phyloP scores from a whole-genome alignment of 2,329 filamentous ascomycete species.

The Talaromyces marneffei region DNA sequence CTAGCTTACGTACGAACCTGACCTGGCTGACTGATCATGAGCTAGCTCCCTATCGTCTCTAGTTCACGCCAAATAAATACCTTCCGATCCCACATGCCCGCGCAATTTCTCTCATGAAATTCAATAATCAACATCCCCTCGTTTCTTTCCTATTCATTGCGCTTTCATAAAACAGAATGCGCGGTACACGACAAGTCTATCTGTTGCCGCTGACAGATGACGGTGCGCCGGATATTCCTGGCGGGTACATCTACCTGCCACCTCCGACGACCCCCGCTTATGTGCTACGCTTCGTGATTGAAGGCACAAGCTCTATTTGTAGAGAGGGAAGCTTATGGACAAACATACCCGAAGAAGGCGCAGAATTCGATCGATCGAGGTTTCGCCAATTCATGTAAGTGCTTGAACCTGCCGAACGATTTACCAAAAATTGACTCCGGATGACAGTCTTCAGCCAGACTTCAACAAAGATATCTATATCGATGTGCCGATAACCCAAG shows the following conservation, averaged over 20 bases:
- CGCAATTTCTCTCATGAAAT: not conserved
- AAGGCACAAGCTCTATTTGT: slow-evolving; percentile 93
- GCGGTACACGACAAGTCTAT: slow-evolving; percentile 57
- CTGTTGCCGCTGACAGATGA: slow-evolving; percentile 85
- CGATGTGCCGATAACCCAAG: slow-evolving; percentile 72
- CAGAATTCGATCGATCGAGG: slow-evolving; percentile 67
- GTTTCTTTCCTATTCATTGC: not conserved
- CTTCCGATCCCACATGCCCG: not conserved
- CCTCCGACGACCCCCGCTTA: slow-evolving; percentile 68
- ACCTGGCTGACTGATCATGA: not conserved
- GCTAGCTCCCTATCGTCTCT: no score
- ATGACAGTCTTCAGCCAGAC: slow-evolving; percentile 66
- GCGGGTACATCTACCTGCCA: slow-evolving; percentile 86
- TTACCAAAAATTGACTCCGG: slow-evolving; percentile 11
- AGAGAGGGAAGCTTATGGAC: slow-evolving; percentile 92
- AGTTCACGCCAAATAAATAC: not conserved
- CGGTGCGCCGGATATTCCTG: slow-evolving; percentile 81
- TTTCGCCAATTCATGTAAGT: slow-evolving; percentile 87
- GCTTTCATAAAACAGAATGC: slow-evolving; percentile 20
- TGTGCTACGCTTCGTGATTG: slow-evolving; percentile 78
- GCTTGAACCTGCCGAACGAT: slow-evolving; percentile 10
- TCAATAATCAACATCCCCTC: not conserved
- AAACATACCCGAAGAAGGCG: slow-evolving; percentile 76
- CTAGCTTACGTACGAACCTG: not conserved
- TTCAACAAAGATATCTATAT: slow-evolving; percentile 91